phyloP scores from a whole-genome alignment of 805 yeast species.

The Saccharomycopsis sp. region DNA sequence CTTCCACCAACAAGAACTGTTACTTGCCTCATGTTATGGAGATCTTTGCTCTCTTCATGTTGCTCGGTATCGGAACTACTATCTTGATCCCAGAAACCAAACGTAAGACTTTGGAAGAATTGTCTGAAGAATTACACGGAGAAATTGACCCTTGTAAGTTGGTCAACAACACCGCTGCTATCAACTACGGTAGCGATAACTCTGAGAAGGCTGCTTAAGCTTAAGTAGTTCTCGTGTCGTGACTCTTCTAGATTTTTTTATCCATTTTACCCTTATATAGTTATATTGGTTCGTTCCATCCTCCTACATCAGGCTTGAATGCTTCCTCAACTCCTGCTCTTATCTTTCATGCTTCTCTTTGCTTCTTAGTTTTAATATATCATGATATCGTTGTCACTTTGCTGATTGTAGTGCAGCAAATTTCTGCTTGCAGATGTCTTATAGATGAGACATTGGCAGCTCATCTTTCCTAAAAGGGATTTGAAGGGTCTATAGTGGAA shows the following conservation, averaged over 20 bases:
- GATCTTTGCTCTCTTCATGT: constrained; percentile 88
- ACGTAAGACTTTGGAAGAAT: constrained; percentile 83
- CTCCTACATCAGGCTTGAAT: not conserved
- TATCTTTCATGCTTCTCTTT: not conserved
- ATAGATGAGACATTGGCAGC: too few relatives aligned
- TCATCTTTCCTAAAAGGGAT: too few relatives aligned
- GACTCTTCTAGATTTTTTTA: not conserved
- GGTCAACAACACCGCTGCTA: not conserved
- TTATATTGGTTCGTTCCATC: not conserved
- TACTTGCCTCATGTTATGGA: constrained; percentile 91
- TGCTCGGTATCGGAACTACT: constrained; percentile 62
- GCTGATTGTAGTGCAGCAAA: too few relatives aligned
- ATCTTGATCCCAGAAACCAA: constrained; percentile 82
- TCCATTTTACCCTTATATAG: not conserved
- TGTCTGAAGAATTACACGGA: constrained; percentile 75
- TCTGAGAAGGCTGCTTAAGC: constrained; percentile 21
- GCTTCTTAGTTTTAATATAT: not conserved
- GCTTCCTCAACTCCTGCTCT: not conserved
- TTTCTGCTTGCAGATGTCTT: too few relatives aligned
- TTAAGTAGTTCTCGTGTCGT: not conserved
- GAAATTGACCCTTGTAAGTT: constrained; percentile 43
- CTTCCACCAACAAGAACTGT: constrained; percentile 56
- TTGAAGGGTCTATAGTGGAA: too few relatives aligned
- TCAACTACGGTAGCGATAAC: constrained; percentile 18
- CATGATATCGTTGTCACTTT: not conserved